Conservation (phyloP, 352 stramenopile genomes). For the Globisporangium lucens region DNA sequence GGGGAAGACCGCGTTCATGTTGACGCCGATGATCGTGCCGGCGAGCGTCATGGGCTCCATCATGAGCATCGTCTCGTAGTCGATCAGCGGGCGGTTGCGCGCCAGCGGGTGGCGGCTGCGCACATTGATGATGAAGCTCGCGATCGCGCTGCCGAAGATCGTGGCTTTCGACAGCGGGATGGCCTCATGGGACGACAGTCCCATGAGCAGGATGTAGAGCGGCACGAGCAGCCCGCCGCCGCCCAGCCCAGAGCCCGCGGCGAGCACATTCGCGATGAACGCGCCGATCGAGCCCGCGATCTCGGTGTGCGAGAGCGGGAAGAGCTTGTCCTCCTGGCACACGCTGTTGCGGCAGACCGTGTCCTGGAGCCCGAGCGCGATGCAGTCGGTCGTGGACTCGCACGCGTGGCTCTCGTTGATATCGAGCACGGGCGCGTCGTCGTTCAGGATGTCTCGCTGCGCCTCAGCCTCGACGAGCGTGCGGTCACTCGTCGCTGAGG, state of each 20-base stretch:
- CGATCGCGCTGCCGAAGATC: conserved; percentile 79
- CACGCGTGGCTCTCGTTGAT: conserved; percentile 27
- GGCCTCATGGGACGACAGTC: conserved; percentile 70
- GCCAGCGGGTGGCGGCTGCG: conserved; percentile 63
- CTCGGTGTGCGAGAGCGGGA: conserved; percentile 52
- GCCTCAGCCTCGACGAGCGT: conserved; percentile 6
- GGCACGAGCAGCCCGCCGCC: conserved; percentile 77
- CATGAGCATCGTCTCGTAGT: conserved; percentile 83
- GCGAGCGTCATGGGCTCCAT: conserved; percentile 87
- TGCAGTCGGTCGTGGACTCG: conserved; percentile 47
- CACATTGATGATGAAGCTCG: conserved; percentile 70
- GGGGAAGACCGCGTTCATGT: conserved; percentile 79
- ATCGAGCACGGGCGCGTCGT: conserved; percentile 17
- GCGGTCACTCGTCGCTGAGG: background rate
- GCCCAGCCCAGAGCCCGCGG: conserved; percentile 62
- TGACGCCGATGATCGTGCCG: conserved; percentile 83
- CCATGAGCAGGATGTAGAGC: conserved; percentile 76
- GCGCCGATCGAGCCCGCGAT: conserved; percentile 61
- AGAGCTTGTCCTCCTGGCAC: conserved; percentile 54
- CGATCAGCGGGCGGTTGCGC: conserved; percentile 61
- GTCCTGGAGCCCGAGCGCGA: conserved; percentile 31
- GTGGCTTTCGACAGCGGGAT: conserved; percentile 82
- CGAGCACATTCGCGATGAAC: conserved; percentile 61
- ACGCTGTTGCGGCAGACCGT: conserved; percentile 44
- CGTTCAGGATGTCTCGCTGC: conserved; percentile 15